Base-by-base conservation (phyloP, 495 filamentous ascomycete species). In the Penicillium mononematosum region DNA sequence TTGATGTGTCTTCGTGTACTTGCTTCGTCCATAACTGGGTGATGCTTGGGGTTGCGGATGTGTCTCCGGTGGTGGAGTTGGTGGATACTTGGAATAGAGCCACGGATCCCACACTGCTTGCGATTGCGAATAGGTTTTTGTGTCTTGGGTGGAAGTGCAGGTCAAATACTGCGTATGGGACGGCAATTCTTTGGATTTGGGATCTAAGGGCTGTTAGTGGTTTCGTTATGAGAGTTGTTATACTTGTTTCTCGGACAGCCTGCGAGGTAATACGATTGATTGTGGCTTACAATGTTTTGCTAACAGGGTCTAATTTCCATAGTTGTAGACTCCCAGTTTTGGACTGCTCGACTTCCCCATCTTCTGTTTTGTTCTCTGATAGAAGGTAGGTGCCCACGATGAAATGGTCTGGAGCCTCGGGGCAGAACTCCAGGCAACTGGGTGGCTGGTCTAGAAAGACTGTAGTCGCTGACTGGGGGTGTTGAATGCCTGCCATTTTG, bases 301-400 rank as follows among this genome's bases (percentile, higher is more conserved):
- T 63, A 32, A 70, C 65, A 8, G 74, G 74, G 34, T 73, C 57
- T 12, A 90, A 45, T 45, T 75, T 71, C 69, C 88, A 92, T 7
- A 90, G 71, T 43, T 86, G 76, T 50, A 95, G 70, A 67, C 85
- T 89, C 16, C 92, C 92, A 48, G 83, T 88, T 53, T 91, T 85
- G 31, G 63, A 78, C 61, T 90, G 87, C 11, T 73, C 47, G 55
- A 66, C 62, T 19, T 69, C 65, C 36, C 65, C 63, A 7, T 75
- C 64, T 16, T 60, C 55, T 16, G 60, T 60, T 36, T 77, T 71
- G 8, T 56, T 67, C 52, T 81, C 79, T 51, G 90, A 79, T 25
- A 97, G 78, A 45, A 86, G 75, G 70, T 98, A 98, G 2, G 94
- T 96, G 20, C 94, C 94, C 39, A 96, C 80, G 1, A 96, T 71